phyloP scores from a whole-genome alignment of 345 rosid genomes.

The Mercurialis annua region DNA sequence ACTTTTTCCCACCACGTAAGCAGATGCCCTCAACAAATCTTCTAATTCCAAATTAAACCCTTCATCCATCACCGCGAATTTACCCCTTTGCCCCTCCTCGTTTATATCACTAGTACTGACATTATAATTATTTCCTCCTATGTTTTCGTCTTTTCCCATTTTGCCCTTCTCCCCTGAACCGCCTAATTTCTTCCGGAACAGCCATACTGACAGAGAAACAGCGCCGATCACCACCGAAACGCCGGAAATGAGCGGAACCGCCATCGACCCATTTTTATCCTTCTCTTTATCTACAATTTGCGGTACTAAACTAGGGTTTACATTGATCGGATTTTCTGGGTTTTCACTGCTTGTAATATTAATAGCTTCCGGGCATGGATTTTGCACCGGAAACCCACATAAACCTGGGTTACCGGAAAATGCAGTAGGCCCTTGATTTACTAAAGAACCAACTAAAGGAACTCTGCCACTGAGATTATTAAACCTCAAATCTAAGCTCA shows the following conservation, averaged over 20 bases:
- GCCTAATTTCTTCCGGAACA: slow-evolving; percentile 45
- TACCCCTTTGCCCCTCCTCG: slow-evolving; percentile 57
- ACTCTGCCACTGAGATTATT: slow-evolving; percentile 83
- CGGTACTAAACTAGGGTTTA: slow-evolving; percentile 21
- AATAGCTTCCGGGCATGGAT: slow-evolving; percentile 53
- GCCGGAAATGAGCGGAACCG: slow-evolving; percentile 63
- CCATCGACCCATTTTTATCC: slow-evolving; percentile 37
- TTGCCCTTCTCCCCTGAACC: slow-evolving; percentile 25
- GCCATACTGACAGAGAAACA: slow-evolving; percentile 57
- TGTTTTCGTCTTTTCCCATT: slow-evolving; percentile 31
- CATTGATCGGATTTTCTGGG: slow-evolving; percentile 42
- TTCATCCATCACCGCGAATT: slow-evolving; percentile 65
- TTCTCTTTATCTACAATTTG: slow-evolving; percentile 20
- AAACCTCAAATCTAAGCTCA: slow-evolving; percentile 78
- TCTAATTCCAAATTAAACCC: slow-evolving; percentile 78
- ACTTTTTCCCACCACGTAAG: slow-evolving; percentile 86
- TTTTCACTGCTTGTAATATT: slow-evolving; percentile 38
- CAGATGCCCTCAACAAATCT: slow-evolving; percentile 90
- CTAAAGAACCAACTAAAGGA: slow-evolving; percentile 73
- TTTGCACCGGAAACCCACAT: slow-evolving; percentile 82
- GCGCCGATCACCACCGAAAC: slow-evolving; percentile 55
- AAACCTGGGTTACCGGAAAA: slow-evolving; percentile 74
- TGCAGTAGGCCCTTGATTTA: slow-evolving; percentile 97
- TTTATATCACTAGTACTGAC: slow-evolving; percentile 17
- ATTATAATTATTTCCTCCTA: background rate